Base-by-base conservation (phyloP, 2,329 filamentous ascomycete species). In the Cytospora piceae region DNA sequence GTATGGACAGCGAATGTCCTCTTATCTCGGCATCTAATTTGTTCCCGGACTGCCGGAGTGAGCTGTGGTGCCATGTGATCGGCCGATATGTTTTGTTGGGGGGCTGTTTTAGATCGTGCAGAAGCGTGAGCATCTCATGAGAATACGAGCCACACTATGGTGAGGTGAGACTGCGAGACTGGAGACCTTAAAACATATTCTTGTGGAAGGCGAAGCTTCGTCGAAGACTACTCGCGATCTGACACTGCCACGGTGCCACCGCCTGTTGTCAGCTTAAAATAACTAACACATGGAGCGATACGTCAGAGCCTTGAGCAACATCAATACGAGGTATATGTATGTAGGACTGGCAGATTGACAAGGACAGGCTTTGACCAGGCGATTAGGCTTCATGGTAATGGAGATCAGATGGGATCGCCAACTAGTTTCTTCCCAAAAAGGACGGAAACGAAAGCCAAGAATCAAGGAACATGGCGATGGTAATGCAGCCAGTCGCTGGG, bases 81-180 rank as follows among this genome's bases (percentile, higher is more conserved):
- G 46, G 46, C 52, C 32, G 52, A n/a, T 17, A 39, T 57, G 61
- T 49, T 49, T 12, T 49, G 46, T 24, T 24, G 9, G 39, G 27
- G 27, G n/a, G 11, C 39, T 32, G 51, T 46, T 57, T 63, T 67
- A 65, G 65, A 24, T 14, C 62, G 53, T 67, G 65, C 65, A 67
- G 62, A 58, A 67, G 61, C 57, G 46, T 58, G 57, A 55, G 49
- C 37, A 42, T 65, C 27, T 27, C 51, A 39, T 22, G 29, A 49
- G 42, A 67, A 67, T 67, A 67, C 65, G 65, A 67, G 65, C 52
- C 61, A 61, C 42, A 53, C 52, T 49, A 12, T 53, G 27, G 39
- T 42, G 46, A 42, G 27, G 39, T 42, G 46, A 42, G 27, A 32
- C 64, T 54, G 24, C 52, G 11, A 12, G 22, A 49, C 42, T 49